Evolutionary conservation across 768 basidiomycete genomes (phyloP).

Genomic region (Coprinopsis marcescibilis): DNA sequence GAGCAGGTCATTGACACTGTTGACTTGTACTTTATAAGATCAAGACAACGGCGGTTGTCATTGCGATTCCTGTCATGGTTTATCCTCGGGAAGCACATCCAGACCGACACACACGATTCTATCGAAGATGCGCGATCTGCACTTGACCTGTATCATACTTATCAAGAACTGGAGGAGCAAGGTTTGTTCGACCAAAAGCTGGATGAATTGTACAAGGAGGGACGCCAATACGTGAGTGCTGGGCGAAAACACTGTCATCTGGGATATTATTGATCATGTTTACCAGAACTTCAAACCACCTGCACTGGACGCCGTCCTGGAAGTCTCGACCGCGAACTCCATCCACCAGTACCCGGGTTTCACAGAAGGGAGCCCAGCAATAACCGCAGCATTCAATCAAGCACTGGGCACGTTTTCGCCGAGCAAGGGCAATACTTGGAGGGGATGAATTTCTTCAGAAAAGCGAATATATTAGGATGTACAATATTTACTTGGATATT

Average conservation of each 20-base stretch:
- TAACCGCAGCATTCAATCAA: neutral
- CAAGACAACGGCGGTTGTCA: slow-evolving; percentile 82
- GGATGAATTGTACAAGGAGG: slow-evolving; percentile 78
- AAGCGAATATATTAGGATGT: too few species aligned
- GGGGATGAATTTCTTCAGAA: too few species aligned
- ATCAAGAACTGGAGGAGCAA: slow-evolving; percentile 66
- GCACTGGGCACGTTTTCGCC: neutral
- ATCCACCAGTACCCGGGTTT: neutral
- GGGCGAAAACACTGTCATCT: neutral
- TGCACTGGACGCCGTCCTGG: slow-evolving; percentile 14
- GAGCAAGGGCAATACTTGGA: neutral
- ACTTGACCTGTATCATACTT: slow-evolving; percentile 77
- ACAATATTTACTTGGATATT: too few species aligned
- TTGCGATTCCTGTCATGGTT: slow-evolving; percentile 93
- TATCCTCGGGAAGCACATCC: slow-evolving; percentile 86
- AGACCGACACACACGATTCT: slow-evolving; percentile 94
- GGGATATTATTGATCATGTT: slow-evolving; percentile 1
- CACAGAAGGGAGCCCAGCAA: neutral
- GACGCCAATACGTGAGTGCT: slow-evolving; percentile 59
- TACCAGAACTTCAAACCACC: slow-evolving; percentile 57
- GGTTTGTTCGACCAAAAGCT: slow-evolving; percentile 82
- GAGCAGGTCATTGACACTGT: slow-evolving; percentile 97
- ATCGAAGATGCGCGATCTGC: slow-evolving; percentile 94
- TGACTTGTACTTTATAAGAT: slow-evolving; percentile 84
- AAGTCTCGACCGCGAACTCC: neutral